Evolutionary conservation across 176 grass and related monocot genomes (phyloP), one percentile per base, ranked within the genome.

Genomic region (Poa annua): DNA sequence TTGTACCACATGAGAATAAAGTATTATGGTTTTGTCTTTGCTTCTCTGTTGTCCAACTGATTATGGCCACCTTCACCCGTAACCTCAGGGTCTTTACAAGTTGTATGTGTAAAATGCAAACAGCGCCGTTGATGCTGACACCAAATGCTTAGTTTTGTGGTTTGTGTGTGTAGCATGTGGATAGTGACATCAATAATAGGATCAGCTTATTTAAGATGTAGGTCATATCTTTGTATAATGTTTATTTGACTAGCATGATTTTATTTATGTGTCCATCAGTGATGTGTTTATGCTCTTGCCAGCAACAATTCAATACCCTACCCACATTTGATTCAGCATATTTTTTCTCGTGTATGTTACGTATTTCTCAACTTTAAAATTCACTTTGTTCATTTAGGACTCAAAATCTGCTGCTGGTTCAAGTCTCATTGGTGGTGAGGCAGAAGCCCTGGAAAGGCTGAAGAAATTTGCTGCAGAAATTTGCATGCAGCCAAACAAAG

Each of bases 381-480:
- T 3, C 4, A 51, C 1, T 55, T 84, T 89, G 51, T 76, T 85
- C 21, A 79, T 70, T 80, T 85, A 98, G 96, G 90, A 88, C 66
- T 82, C 85, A 14, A 98, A 99, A 71, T 81, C 82, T 81, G 51
- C 50, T 75, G 87, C 87, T 56, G 90, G 78, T 63, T 91, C 87
- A 80, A 90, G 77, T 65, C 85, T 92, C 29, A 88, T 99, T 71
- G 96, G 93, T 59, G 96, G 93, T 83, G 96, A 99, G 77, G 88
- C 74, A 72, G 93, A 96, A 87, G 93, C 93, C 53, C 54, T 96
- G 59, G 91, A 95, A 35, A 99, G 91, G 66, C 41, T 96, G 35
- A 99, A 92, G 61, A 99, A 96, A 61, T 93, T 96, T 72, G 93
- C 93, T 48, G 74, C 85, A 53, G 96, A 99, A 88, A 93, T 78